These are phyloP conservation scores for Solanum raphanifolium DNA, from an alignment of 257 asterid species.

Conservation along the genomic window DNA sequence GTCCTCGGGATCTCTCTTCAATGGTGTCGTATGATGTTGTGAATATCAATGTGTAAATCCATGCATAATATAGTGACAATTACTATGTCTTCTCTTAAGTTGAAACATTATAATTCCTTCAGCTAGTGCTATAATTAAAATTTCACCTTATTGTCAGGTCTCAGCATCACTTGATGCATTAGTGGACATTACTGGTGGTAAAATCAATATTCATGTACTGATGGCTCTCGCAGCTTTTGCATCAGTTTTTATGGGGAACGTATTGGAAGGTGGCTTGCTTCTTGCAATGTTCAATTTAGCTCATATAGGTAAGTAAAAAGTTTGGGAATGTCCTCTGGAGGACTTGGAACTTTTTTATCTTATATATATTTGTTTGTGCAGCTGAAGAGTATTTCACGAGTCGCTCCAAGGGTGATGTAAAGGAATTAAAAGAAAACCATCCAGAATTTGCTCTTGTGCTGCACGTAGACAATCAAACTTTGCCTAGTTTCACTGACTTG, in stretches of 20 bases:
- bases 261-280: constrained; percentile 96
- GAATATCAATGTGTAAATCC: not conserved
- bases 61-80: not conserved
- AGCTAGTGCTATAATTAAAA: not conserved
- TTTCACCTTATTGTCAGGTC: constrained; percentile 31
- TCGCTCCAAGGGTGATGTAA: constrained; percentile 77
- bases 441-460: constrained; percentile 66
- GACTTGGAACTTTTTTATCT: not conserved
- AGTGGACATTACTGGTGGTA: constrained; percentile 77
- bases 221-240: constrained; percentile 99
- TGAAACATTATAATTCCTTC: not conserved
- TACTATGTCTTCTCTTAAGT: not conserved
- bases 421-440: constrained; percentile 80
- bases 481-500: constrained; percentile 59
- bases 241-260: constrained; percentile 85
- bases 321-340: not conserved
- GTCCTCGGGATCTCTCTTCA: not conserved
- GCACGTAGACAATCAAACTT: constrained; percentile 16
- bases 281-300: constrained; percentile 95
- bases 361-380: constrained; percentile 7
- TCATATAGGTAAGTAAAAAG: constrained; percentile 43
- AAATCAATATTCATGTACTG: constrained; percentile 82
- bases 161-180: constrained; percentile 86
- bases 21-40: not conserved
- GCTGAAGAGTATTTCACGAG: constrained; percentile 96